phyloP scores from a whole-genome alignment of 495 filamentous ascomycete species.

The Podospora pseudopauciseta region DNA sequence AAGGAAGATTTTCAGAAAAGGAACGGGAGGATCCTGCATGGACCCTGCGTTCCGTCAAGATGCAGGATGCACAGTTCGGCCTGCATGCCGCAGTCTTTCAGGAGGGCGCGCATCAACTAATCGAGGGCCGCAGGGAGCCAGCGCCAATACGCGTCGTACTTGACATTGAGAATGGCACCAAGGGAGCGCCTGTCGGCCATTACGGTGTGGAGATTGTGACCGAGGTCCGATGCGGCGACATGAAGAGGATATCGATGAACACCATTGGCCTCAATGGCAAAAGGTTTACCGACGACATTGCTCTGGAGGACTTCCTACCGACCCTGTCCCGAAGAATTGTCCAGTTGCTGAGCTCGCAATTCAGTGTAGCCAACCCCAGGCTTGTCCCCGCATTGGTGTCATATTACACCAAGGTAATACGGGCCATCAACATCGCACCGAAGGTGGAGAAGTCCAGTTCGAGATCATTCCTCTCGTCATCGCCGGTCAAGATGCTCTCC shows the following conservation, averaged over 20 bases:
- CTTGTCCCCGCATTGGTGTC: constrained; percentile 62
- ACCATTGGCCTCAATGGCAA: constrained; percentile 60
- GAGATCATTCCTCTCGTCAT: constrained; percentile 66
- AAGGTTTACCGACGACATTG: constrained; percentile 63
- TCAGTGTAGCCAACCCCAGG: constrained; percentile 61
- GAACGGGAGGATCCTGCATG: constrained; percentile 77
- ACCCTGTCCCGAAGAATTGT: constrained; percentile 54
- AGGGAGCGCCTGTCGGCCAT: constrained; percentile 58
- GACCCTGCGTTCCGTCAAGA: constrained; percentile 65
- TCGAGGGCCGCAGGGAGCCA: constrained; percentile 55
- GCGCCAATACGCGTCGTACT: constrained; percentile 59
- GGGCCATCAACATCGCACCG: constrained; percentile 60
- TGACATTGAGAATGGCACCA: constrained; percentile 56
- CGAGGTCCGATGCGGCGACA: constrained; percentile 44
- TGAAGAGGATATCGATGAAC: constrained; percentile 50
- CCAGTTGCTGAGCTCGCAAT: constrained; percentile 64
- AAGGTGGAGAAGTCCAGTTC: constrained; percentile 53
- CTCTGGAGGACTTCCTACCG: constrained; percentile 61
- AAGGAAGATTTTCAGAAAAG: constrained; percentile 72
- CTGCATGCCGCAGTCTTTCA: constrained; percentile 76
- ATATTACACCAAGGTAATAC: constrained; percentile 69
- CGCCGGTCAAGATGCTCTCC: constrained; percentile 87
- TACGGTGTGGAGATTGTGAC: constrained; percentile 65
- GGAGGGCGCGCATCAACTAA: constrained; percentile 51
- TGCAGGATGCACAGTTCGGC: constrained; percentile 57